A percentile compares a stretch with the other conserved stretches of the same genome.
phyloP scores from a whole-genome alignment of 768 basidiomycete species.

The Heimioporus sp. region DNA sequence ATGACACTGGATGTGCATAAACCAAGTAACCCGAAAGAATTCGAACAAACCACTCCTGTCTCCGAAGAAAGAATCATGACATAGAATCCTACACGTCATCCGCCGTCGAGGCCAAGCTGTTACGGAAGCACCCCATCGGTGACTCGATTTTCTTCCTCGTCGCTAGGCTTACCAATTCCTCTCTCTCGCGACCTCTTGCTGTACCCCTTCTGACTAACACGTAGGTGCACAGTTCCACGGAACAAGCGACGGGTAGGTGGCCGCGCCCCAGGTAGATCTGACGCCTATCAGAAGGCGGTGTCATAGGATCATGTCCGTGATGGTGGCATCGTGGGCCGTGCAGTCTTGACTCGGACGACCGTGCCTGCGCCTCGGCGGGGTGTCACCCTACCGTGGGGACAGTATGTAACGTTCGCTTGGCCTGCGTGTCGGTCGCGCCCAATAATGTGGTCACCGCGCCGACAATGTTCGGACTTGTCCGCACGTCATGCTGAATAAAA shows the following conservation, averaged over 20 bases:
- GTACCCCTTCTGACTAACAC: constrained; percentile 33
- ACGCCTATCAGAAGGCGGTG: constrained; percentile 13
- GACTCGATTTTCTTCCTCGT: constrained; percentile 5
- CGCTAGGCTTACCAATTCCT: neutral
- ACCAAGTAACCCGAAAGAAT: constrained; percentile 20
- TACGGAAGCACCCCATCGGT: constrained; percentile 46
- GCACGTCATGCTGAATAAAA: constrained; percentile 12
- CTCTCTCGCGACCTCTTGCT: constrained; percentile 19
- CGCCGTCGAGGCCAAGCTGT: constrained; percentile 27
- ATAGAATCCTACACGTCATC: constrained; percentile 16
- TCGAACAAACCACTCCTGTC: constrained; percentile 10
- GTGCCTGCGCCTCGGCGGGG: constrained; percentile 28
- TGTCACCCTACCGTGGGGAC: constrained; percentile 13
- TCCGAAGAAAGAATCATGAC: constrained; percentile 13
- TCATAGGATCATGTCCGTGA: constrained; percentile 51
- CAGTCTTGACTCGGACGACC: constrained; percentile 27
- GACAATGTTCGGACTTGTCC: constrained; percentile 1
- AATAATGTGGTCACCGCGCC: neutral
- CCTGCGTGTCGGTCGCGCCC: neutral
- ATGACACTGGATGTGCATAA: constrained; percentile 12
- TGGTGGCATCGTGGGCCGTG: constrained; percentile 33
- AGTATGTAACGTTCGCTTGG: neutral
- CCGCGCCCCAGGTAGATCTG: constrained; percentile 6
- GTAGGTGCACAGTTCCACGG: constrained; percentile 23
- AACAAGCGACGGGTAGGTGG: constrained; percentile 1